Conservation (phyloP, 2,329 filamentous ascomycete species). For the Colletotrichum sp. region DNA sequence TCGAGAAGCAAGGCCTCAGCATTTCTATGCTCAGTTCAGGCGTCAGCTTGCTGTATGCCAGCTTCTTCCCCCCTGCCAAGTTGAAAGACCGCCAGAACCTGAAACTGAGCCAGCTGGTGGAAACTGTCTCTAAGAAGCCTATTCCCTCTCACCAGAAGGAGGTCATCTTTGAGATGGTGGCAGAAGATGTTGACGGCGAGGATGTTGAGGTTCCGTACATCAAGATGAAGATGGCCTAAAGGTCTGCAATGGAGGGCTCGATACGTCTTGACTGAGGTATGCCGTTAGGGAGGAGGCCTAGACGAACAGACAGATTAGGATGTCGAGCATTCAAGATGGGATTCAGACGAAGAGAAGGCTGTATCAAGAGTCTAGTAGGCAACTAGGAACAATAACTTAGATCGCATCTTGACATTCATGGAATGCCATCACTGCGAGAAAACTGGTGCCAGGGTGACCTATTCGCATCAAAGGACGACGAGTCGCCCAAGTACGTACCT, state of each 20-base stretch:
- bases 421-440: not conserved
- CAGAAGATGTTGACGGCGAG: conserved; percentile 85
- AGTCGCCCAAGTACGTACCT: not conserved
- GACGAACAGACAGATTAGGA: not conserved
- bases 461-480: not conserved
- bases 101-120: conserved; percentile 88
- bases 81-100: conserved; percentile 82
- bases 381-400: not conserved
- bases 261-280: not conserved
- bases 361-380: not conserved
- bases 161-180: conserved; percentile 94
- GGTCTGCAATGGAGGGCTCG: not conserved
- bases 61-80: conserved; percentile 83
- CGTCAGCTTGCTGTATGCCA: conserved; percentile 91
- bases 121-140: conserved; percentile 88
- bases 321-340: not conserved
- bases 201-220: conserved; percentile 98
- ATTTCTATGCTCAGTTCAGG: conserved; percentile 98
- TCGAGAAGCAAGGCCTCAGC: conserved; percentile 79
- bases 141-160: conserved; percentile 93
- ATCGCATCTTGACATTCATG: not conserved
- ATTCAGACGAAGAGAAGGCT: not conserved
- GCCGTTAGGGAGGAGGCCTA: not conserved
- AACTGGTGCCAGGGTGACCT: not conserved
- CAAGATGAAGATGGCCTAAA: conserved; percentile 74